phyloP scores from a whole-genome alignment of 2,329 filamentous ascomycete species.

The Periconia sp. region DNA sequence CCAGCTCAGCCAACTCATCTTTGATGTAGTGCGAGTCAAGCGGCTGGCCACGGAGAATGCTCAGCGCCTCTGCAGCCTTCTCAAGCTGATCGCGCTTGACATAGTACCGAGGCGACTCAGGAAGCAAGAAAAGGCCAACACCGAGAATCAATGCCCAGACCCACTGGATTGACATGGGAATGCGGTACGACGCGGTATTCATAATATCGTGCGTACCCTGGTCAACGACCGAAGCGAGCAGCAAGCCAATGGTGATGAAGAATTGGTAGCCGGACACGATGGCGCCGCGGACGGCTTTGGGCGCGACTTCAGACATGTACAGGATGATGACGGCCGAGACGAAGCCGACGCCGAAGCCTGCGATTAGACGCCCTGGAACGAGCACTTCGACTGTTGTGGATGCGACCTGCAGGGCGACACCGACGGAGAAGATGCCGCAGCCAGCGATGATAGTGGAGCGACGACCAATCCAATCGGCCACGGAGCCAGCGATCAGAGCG shows the following conservation, averaged over 20 bases:
- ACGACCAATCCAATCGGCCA: slow-evolving; percentile 73
- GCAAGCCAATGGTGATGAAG: slow-evolving; percentile 79
- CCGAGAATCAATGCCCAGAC: slow-evolving; percentile 79
- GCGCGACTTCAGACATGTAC: slow-evolving; percentile 87
- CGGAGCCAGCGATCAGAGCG: slow-evolving; percentile 70
- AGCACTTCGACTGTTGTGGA: slow-evolving; percentile 41
- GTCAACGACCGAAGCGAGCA: slow-evolving; percentile 76
- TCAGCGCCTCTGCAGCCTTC: slow-evolving; percentile 66
- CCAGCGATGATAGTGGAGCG: slow-evolving; percentile 63
- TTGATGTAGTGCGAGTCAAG: slow-evolving; percentile 75
- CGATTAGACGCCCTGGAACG: slow-evolving; percentile 47
- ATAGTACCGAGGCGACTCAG: slow-evolving; percentile 85
- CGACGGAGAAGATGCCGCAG: slow-evolving; percentile 43
- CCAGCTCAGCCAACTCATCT: slow-evolving; percentile 80
- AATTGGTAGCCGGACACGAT: slow-evolving; percentile 85
- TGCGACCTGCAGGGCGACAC: slow-evolving; percentile 46
- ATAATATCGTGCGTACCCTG: slow-evolving; percentile 70
- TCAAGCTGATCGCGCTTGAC: slow-evolving; percentile 78
- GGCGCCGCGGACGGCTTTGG: slow-evolving; percentile 75
- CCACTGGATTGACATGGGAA: slow-evolving; percentile 82
- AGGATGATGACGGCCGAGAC: slow-evolving; percentile 53
- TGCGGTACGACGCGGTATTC: slow-evolving; percentile 72
- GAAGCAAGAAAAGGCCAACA: slow-evolving; percentile 74
- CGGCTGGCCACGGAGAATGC: slow-evolving; percentile 76
- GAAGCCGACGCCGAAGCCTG: slow-evolving; percentile 48